These are phyloP conservation scores for Coix lacrymajobi DNA, from an alignment of 176 grass and related monocot genomes.

Conservation along the genomic window DNA sequence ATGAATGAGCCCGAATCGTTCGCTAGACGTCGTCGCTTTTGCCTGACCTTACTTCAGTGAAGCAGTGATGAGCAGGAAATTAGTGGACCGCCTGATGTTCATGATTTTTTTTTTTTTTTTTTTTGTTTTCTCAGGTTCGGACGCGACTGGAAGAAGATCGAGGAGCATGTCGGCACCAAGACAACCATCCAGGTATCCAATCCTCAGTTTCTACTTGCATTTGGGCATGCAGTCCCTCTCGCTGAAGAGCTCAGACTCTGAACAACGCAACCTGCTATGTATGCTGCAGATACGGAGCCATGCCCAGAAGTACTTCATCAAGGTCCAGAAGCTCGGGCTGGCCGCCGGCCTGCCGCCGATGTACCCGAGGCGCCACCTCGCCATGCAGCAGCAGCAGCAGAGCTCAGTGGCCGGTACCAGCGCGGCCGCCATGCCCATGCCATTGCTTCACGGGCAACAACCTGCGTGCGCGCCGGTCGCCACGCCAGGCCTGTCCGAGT, in stretches of 20 bases:
- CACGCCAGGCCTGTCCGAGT: background rate
- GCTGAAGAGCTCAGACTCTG: background rate
- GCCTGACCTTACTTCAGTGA: no score
- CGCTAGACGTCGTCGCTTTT: no score
- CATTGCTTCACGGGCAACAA: background rate
- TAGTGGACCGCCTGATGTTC: no score
- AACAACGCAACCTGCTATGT: background rate
- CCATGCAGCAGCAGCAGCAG: slow-evolving; percentile 22
- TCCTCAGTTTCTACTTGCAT: background rate
- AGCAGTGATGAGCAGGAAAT: no score
- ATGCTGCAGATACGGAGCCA: slow-evolving; percentile 78
- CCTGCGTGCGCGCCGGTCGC: slow-evolving; percentile 3
- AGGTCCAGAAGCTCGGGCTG: slow-evolving; percentile 79
- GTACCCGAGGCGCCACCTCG: slow-evolving; percentile 41
- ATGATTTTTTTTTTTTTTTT: background rate
- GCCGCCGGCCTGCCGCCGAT: slow-evolving; percentile 61
- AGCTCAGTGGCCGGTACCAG: background rate
- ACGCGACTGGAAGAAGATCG: slow-evolving; percentile 95
- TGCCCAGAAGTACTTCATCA: slow-evolving; percentile 94
- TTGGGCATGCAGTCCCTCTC: background rate
- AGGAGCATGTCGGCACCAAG: slow-evolving; percentile 88
- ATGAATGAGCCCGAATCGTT: background rate
- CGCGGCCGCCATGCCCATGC: background rate
- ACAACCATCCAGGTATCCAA: slow-evolving; percentile 58
- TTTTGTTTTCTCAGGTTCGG: slow-evolving; percentile 35